Percentiles rank a stretch among this genome's conserved stretches.
These are phyloP conservation scores for Neurospora sp. DNA, from an alignment of 495 filamentous ascomycete genomes.

Conservation along the genomic window DNA sequence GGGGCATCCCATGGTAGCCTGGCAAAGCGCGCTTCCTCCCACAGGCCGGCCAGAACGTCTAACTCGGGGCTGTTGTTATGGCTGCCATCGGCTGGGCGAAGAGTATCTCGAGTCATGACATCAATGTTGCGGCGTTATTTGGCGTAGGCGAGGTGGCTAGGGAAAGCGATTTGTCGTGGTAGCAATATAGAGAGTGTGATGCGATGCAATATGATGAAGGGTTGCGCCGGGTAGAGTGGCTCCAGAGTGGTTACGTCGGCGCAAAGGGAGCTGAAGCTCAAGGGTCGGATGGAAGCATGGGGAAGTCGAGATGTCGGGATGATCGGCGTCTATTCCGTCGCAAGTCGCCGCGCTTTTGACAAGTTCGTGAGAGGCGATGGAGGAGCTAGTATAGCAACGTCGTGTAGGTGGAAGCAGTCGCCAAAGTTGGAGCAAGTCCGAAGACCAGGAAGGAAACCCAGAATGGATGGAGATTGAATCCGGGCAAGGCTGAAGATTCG, in stretches of 20 bases:
- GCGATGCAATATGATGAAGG: slow-evolving; percentile 1
- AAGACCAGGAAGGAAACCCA: background rate
- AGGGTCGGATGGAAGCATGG: background rate
- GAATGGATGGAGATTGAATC: background rate
- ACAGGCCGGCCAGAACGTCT: slow-evolving; percentile 37
- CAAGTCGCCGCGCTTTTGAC: background rate
- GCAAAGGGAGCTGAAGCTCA: background rate
- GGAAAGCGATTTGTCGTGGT: background rate
- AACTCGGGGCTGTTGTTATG: slow-evolving; percentile 11
- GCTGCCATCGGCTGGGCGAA: slow-evolving; percentile 26
- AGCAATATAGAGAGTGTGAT: background rate
- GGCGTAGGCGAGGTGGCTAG: background rate
- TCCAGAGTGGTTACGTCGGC: background rate
- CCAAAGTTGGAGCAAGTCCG: background rate
- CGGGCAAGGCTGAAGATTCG: background rate
- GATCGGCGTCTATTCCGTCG: background rate
- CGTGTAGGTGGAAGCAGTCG: background rate
- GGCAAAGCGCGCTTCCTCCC: slow-evolving; percentile 42
- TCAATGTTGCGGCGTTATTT: slow-evolving; percentile 12
- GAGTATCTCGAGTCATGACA: slow-evolving; percentile 46
- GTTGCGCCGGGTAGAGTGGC: background rate
- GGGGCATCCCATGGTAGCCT: slow-evolving; percentile 43
- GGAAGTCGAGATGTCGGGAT: background rate
- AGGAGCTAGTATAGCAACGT: background rate
- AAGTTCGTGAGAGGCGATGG: background rate